A percentile compares a stretch with the other conserved stretches of the same genome.
These are phyloP conservation scores for Macrophomina tecta DNA, from an alignment of 2,329 filamentous ascomycete genomes.

Conservation along the genomic window DNA sequence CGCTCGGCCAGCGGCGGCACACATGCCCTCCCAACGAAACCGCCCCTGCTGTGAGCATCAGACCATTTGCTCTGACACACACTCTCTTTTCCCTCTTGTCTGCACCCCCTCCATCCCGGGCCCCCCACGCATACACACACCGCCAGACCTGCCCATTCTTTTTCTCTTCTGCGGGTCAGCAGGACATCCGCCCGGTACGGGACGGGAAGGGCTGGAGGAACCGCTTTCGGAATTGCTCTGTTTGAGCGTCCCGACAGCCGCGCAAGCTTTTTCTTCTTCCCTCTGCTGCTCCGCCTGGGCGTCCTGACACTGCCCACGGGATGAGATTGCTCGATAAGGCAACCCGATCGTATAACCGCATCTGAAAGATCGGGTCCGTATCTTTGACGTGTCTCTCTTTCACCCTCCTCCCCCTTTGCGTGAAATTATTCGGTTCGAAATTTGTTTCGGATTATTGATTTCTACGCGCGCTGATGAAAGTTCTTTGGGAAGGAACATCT, in stretches of 20 bases:
- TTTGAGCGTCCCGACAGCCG: background rate
- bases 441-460: too few relatives aligned
- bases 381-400: too few relatives aligned
- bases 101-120: too few relatives aligned
- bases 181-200: background rate
- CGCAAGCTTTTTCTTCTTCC: constrained; percentile 2
- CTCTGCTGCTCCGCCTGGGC: too few relatives aligned
- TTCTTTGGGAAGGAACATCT: too few relatives aligned
- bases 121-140: background rate
- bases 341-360: constrained; percentile 1
- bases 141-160: background rate
- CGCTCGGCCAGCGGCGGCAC: constrained; percentile 2
- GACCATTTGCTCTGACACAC: background rate
- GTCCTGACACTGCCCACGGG: background rate
- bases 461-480: too few relatives aligned
- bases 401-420: too few relatives aligned
- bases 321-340: background rate
- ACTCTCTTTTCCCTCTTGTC: too few relatives aligned
- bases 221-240: constrained; percentile 4
- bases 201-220: too few relatives aligned
- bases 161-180: background rate
- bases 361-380: too few relatives aligned
- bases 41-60: background rate
- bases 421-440: too few relatives aligned
- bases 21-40: background rate